Evolutionary conservation across 257 asterid genomes (phyloP).

Genomic region (Gentiana dahurica): DNA sequence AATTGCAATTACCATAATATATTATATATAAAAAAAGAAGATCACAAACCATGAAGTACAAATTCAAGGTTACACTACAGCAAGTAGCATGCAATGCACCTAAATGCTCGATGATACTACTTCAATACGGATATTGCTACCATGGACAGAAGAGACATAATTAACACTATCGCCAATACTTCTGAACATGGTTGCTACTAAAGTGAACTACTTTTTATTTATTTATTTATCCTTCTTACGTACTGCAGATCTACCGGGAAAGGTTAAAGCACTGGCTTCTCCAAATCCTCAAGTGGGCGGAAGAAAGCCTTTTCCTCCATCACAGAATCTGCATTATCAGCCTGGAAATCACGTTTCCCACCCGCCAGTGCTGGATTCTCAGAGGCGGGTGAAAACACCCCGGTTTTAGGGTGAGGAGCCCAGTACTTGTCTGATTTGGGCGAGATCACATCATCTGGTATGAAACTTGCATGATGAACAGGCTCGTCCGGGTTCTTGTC

Average conservation of each 20-base stretch:
- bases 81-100: no score
- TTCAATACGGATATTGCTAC: no score
- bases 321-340: constrained; percentile 28
- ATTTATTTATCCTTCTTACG: no score
- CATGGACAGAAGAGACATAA: no score
- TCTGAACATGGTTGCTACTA: no score
- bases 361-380: constrained; percentile 10
- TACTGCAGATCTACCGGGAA: neutral
- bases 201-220: no score
- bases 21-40: no score
- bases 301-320: constrained; percentile 80
- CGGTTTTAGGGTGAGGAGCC: constrained; percentile 81
- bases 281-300: constrained; percentile 83
- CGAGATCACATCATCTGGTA: constrained; percentile 52
- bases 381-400: constrained; percentile 69
- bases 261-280: constrained; percentile 37
- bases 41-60: no score
- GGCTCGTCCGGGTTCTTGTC: constrained; percentile 78
- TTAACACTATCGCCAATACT: no score
- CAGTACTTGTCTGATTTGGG: constrained; percentile 46
- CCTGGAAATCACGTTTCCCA: constrained; percentile 8
- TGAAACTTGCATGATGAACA: constrained; percentile 21
- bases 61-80: no score
- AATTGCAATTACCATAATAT: no score
- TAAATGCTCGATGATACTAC: no score